Evolutionary conservation across 2,329 filamentous ascomycete genomes (phyloP).

Genomic region (Colletotrichum karsti): DNA sequence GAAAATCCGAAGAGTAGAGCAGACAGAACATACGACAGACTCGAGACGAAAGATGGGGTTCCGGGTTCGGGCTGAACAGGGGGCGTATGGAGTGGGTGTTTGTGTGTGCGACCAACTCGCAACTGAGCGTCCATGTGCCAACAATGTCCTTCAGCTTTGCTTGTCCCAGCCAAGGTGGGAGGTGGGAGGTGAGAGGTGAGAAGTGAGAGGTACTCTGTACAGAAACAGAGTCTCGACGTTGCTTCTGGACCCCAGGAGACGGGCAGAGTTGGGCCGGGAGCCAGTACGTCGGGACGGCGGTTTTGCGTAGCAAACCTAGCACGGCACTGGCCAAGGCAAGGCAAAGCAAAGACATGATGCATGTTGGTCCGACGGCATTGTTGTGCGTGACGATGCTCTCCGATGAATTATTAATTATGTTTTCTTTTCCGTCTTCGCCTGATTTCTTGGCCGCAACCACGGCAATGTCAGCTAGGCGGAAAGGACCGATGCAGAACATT

Average conservation of each 20-base stretch:
- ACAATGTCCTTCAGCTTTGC: too few relatives aligned
- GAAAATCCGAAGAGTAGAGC: not conserved
- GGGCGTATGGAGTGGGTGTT: too few relatives aligned
- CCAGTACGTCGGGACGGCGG: conserved; percentile 26
- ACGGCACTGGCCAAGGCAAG: conserved; percentile 17
- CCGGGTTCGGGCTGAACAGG: not conserved
- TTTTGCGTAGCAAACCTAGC: conserved; percentile 24
- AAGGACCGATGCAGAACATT: conserved; percentile 1
- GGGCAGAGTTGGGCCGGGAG: conserved; percentile 22
- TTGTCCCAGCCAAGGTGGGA: too few relatives aligned
- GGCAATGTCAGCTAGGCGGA: conserved; percentile 2
- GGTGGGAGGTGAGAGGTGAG: too few relatives aligned
- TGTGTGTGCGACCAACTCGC: not conserved
- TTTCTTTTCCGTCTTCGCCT: conserved; percentile 6
- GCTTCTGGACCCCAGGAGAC: conserved; percentile 3
- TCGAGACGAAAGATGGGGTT: not conserved
- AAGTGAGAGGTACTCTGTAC: not conserved
- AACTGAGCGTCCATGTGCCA: not conserved
- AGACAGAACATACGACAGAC: not conserved
- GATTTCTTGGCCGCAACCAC: conserved; percentile 8
- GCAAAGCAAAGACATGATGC: not conserved
- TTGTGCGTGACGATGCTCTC: not conserved
- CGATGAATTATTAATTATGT: not conserved
- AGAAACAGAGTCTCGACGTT: conserved; percentile 2
- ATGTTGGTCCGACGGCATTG: conserved; percentile 16